phyloP scores from a whole-genome alignment of 192 early-diverging fungal genomes.

The Chytriomyces confervae region DNA sequence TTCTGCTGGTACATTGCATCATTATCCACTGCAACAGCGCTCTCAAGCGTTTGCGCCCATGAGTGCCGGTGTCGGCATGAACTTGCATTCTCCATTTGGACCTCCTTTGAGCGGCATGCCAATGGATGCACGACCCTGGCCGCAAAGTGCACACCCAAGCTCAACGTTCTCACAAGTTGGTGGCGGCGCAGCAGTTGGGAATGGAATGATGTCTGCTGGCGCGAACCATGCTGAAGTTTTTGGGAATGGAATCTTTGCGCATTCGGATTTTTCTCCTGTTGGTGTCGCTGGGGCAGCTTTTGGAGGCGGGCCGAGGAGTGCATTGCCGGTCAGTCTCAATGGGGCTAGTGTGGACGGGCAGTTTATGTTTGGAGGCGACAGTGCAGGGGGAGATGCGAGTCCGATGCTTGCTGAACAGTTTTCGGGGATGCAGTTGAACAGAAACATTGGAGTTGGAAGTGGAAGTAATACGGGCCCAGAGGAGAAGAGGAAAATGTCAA shows the following conservation, averaged over 20 bases:
- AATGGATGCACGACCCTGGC: neutral
- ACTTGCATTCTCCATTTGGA: neutral
- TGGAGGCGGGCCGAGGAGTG: constrained; percentile 2
- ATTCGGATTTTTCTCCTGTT: neutral
- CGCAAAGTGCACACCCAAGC: constrained; percentile 1
- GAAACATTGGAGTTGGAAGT: neutral
- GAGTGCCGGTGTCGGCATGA: neutral
- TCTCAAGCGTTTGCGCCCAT: neutral
- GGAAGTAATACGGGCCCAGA: neutral
- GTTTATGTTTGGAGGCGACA: neutral
- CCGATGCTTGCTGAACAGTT: constrained; percentile 12
- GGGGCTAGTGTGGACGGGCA: neutral
- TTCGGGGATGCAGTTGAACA: constrained; percentile 5
- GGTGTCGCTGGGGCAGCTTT: neutral
- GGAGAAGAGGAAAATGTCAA: neutral
- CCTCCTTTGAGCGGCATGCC: neutral
- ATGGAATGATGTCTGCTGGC: neutral
- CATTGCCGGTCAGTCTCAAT: neutral
- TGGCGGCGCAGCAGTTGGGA: neutral
- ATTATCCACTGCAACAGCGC: neutral
- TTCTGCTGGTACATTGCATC: neutral
- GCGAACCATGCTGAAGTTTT: neutral
- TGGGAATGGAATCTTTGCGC: neutral
- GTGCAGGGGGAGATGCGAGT: neutral
- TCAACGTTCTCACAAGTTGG: neutral